Base-by-base conservation (phyloP, 805 yeast species). In the Pichia californica region DNA sequence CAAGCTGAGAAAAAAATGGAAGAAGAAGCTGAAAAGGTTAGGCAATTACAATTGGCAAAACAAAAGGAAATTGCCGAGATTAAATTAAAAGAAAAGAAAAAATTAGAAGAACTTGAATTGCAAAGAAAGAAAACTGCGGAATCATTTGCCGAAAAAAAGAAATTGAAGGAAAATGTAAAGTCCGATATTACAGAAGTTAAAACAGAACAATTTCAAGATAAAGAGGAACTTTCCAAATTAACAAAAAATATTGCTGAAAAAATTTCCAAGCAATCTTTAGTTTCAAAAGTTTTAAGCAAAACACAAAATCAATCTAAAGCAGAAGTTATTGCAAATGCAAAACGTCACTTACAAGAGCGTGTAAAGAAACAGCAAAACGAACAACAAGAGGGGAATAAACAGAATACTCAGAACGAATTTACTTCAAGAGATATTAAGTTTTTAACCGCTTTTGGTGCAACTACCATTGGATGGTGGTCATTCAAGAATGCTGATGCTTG, bases 401-500 rank as follows among this genome's bases (percentile, higher is more conserved):
- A 30, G 7, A 14, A 43, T 10, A 13, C n/a, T 7, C 42, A 31
- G 14, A 19, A 40, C 10, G 42, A 48, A n/a, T 25, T 45, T 8
- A 38, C 40, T 7, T 30, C 34, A 1, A 44, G 51, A 36, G 64
- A 58, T 31, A 39, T 48, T 10, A 34, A 48, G 3, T 51, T 63
- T 32, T 56, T 61, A 20, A 55, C 59, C 7, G 51, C 52, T 3
- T 59, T 61, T 43, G 58, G 54, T 11, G 23, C 48, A 6, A 41
- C 59, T 9, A 58, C 61, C 7, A 39, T 55, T 19, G 62, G 59
- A 4, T 63, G 68, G 68, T 63, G 68, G 68, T 54, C 60, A 13
- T 42, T 52, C 20, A 59, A 56, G 32, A 42, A 38, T 7, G 14
- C 11, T 49, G 44, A 39, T 29, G 29, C 18, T 26, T 39, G 5